These are phyloP conservation scores for Epichloe aotearoae DNA, from an alignment of 2,329 filamentous ascomycete species.

Conservation along the genomic window DNA sequence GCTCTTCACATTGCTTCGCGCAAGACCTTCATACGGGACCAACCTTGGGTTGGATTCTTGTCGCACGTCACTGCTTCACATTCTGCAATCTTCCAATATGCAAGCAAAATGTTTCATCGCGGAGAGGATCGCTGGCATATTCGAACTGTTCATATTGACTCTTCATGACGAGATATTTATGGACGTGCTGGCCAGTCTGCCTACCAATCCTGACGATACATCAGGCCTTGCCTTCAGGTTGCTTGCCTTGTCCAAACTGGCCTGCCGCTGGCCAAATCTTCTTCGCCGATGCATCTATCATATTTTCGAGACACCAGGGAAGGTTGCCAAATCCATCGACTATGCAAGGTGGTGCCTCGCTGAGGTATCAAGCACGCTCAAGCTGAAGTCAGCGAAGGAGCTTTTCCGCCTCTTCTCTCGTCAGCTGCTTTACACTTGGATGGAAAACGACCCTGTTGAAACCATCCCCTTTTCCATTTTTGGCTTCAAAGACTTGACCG, in stretches of 20 bases:
- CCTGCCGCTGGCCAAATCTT: slow-evolving; percentile 73
- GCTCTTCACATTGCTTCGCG: slow-evolving; percentile 55
- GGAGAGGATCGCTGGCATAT: slow-evolving; percentile 56
- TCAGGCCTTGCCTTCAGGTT: slow-evolving; percentile 82
- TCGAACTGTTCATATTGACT: slow-evolving; percentile 68
- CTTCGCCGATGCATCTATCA: slow-evolving; percentile 81
- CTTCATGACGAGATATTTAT: slow-evolving; percentile 74
- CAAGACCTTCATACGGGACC: slow-evolving; percentile 53
- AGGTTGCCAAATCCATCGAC: slow-evolving; percentile 46
- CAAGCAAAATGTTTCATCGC: slow-evolving; percentile 66
- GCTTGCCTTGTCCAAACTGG: slow-evolving; percentile 61
- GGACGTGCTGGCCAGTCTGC: slow-evolving; percentile 70
- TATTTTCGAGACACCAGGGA: slow-evolving; percentile 81
- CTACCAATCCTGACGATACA: slow-evolving; percentile 52
- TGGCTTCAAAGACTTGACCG: slow-evolving; percentile 54
- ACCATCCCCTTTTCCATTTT: slow-evolving; percentile 79
- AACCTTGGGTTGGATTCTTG: slow-evolving; percentile 42
- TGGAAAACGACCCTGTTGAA: slow-evolving; percentile 51
- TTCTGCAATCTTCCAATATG: slow-evolving; percentile 55
- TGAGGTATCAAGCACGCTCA: slow-evolving; percentile 51
- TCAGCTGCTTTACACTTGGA: slow-evolving; percentile 86
- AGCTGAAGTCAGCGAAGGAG: slow-evolving; percentile 50
- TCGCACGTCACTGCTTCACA: slow-evolving; percentile 59
- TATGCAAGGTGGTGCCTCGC: slow-evolving; percentile 63
- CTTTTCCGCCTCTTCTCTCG: slow-evolving; percentile 77